Evolutionary conservation across 2,329 filamentous ascomycete species (phyloP).

Genomic region (Penicillium sp.): DNA sequence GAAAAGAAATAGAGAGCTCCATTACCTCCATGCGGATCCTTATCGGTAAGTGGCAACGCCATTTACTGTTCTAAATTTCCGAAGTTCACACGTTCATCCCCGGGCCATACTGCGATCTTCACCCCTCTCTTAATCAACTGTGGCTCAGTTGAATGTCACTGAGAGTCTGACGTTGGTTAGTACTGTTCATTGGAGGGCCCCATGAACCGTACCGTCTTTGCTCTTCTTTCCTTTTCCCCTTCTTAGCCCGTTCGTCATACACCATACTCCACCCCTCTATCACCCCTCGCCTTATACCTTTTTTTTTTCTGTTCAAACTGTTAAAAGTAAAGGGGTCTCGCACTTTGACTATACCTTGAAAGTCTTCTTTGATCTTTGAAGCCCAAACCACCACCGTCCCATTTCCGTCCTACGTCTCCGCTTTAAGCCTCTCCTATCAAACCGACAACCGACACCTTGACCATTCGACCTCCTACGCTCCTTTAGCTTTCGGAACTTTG

Average conservation of each 20-base stretch:
- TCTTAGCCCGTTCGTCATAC: conserved; percentile 21
- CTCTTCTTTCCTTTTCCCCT: conserved; percentile 17
- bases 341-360: not conserved
- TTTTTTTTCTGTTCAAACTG: too few species aligned
- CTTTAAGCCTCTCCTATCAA: conserved; percentile 7
- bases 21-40: conserved; percentile 5
- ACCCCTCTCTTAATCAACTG: conserved; percentile 7
- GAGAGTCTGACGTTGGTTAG: conserved; percentile 6
- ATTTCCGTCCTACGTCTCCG: conserved; percentile 6
- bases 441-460: not conserved
- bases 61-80: conserved; percentile 10
- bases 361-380: not conserved
- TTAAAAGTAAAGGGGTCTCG: conserved; percentile 5
- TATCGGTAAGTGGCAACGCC: conserved; percentile 20
- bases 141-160: conserved; percentile 20
- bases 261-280: conserved; percentile 17
- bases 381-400: not conserved
- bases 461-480: not conserved
- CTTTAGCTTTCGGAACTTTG: not conserved
- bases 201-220: conserved; percentile 19
- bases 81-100: conserved; percentile 5
- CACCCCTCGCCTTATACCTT: conserved; percentile 19
- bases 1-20: not conserved
- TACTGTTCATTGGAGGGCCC: conserved; percentile 20
- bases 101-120: not conserved